Evolutionary conservation across 768 basidiomycete genomes (phyloP).

Genomic region (Tubosaeta sp.): DNA sequence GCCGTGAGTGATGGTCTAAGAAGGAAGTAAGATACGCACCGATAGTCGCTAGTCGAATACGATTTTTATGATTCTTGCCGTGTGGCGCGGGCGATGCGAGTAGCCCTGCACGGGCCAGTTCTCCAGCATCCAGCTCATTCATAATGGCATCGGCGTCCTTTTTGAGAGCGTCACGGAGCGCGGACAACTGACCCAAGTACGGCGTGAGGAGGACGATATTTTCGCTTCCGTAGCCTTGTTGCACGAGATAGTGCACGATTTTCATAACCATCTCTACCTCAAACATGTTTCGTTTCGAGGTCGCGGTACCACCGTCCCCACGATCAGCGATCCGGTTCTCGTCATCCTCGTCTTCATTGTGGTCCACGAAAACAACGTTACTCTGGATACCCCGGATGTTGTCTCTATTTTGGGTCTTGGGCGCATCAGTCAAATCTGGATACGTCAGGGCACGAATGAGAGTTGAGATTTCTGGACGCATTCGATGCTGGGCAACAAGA

Average conservation of each 20-base stretch:
- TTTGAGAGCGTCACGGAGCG: not conserved
- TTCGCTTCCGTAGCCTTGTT: slow-evolving; percentile 63
- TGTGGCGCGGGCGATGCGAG: slow-evolving; percentile 29
- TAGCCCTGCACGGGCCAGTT: slow-evolving; percentile 56
- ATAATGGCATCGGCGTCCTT: not conserved
- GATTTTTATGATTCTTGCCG: slow-evolving; percentile 36
- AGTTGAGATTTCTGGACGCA: slow-evolving; percentile 69
- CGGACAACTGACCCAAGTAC: slow-evolving; percentile 52
- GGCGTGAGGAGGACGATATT: slow-evolving; percentile 65
- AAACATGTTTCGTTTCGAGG: slow-evolving; percentile 58
- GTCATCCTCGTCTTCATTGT: slow-evolving; percentile 52
- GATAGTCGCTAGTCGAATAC: slow-evolving; percentile 59
- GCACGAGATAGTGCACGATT: slow-evolving; percentile 59
- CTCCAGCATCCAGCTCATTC: slow-evolving; percentile 37
- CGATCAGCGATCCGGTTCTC: slow-evolving; percentile 38
- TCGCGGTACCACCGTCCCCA: slow-evolving; percentile 41
- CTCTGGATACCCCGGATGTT: slow-evolving; percentile 51
- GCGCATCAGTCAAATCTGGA: slow-evolving; percentile 56
- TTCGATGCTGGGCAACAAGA: slow-evolving; percentile 59
- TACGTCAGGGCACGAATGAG: slow-evolving; percentile 62
- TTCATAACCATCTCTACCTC: slow-evolving; percentile 64
- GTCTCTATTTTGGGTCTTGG: slow-evolving; percentile 44
- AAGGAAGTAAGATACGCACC: slow-evolving; percentile 35
- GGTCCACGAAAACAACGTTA: slow-evolving; percentile 61
- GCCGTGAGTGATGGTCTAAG: not conserved